Base-by-base conservation (phyloP, 345 rosid genomes). In the Citrus inodora region DNA sequence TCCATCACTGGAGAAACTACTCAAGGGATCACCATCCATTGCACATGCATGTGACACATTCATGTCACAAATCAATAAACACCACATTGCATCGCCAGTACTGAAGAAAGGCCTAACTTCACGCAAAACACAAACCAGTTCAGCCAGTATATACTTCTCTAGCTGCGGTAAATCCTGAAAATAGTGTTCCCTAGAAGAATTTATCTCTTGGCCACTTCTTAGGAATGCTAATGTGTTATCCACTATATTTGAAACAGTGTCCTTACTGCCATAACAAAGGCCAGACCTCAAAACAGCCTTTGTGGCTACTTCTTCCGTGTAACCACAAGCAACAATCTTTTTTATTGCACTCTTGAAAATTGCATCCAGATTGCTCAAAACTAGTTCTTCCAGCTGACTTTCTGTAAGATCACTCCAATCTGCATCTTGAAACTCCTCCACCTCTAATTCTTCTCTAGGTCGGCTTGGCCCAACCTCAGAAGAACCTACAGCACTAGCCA, bases 11-110 rank as follows among this genome's bases (percentile, higher is more conserved):
- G 80, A 24, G 80, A 89, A 86, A 67, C 89, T 77, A 74, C 82
- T 81, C 77, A 90, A 78, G 27, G 87, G 82, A 55, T 90, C 94
- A 78, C 92, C 90, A 76, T 93, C 97, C 88, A 90, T 86, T 71
- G 97, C 96, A 89, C 96, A 90, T 74, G 99, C 98, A 86, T 90
- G 96, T 22, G 97, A 87, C 16, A 95, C 92, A 87, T 95, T 93
- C 97, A 95, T 92, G 88, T 95, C 99, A 83, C 91, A 92, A 65
- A 95, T 90, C 85, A 95, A 80, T 74, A 95, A 84, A 85, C 97
- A 89, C 99, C 99, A 93, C 98, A 95, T 95, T 67, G 99, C 99
- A 86, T 95, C 99, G 48, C 94, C 96, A 21, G 90, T 91, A 85
- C 97, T 93, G 83, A 90, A 89, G 75, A 90, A 92, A 73, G 97